These are phyloP conservation scores for Solanum neorickii DNA, from an alignment of 257 asterid genomes.

Conservation along the genomic window DNA sequence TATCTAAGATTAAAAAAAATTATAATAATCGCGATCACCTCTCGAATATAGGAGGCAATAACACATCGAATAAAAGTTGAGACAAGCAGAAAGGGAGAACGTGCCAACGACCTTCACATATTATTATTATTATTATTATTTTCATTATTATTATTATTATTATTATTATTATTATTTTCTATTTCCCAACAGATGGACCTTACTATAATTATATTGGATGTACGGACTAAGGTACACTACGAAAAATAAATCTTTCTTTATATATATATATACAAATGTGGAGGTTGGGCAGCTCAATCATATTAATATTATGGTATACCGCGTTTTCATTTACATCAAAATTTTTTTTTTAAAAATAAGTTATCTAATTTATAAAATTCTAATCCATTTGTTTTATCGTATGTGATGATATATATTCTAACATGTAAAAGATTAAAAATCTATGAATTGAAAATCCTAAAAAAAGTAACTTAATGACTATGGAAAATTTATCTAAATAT, in stretches of 20 bases:
- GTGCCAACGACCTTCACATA: too few species aligned
- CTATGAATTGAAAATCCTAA: not conserved
- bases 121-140: too few species aligned
- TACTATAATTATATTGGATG: not conserved
- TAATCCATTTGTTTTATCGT: not conserved
- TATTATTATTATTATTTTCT: too few species aligned
- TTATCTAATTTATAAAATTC: not conserved
- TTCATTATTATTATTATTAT: too few species aligned
- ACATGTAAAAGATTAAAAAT: not conserved
- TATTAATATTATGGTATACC: not conserved
- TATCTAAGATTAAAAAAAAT: too few species aligned
- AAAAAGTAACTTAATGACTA: not conserved
- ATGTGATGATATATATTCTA: too few species aligned
- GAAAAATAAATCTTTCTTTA: not conserved
- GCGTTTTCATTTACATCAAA: conserved; percentile 10
- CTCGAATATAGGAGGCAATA: too few species aligned
- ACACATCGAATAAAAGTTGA: too few species aligned
- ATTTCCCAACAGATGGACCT: too few species aligned
- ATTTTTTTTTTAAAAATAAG: too few species aligned
- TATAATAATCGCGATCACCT: too few species aligned
- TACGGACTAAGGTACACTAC: not conserved
- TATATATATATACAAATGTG: not conserved
- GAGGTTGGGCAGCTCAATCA: not conserved
- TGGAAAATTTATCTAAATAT: not conserved
- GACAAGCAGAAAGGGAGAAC: too few species aligned